Evolutionary conservation across 164 flowering plant species (phyloP).

Genomic region (Nelumbo lutea): DNA sequence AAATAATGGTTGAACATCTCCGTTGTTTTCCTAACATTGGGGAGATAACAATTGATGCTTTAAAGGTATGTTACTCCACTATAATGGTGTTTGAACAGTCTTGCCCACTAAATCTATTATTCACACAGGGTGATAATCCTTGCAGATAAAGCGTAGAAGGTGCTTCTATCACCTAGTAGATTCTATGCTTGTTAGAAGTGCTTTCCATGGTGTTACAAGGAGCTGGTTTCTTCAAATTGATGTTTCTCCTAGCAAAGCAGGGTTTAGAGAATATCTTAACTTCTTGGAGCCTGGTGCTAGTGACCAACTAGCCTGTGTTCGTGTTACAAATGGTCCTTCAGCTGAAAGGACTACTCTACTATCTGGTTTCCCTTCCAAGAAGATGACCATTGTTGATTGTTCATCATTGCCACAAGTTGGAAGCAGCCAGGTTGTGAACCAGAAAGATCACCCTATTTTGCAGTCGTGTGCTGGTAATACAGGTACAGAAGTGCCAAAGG

Average conservation of each 20-base stretch:
- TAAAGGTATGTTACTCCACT: constrained; percentile 46
- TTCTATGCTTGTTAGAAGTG: constrained; percentile 52
- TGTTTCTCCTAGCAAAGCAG: constrained; percentile 23
- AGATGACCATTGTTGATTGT: constrained; percentile 11
- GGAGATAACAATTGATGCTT: constrained; percentile 38
- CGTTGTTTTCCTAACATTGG: constrained; percentile 58
- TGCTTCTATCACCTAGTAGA: constrained; percentile 57
- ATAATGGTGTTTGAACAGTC: not conserved
- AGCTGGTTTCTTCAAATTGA: constrained; percentile 53
- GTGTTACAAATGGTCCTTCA: constrained; percentile 12
- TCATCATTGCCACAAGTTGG: constrained; percentile 7
- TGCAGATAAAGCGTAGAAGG: constrained; percentile 55
- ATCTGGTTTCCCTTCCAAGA: constrained; percentile 13
- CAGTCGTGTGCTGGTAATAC: constrained; percentile 8
- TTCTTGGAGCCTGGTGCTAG: constrained; percentile 12
- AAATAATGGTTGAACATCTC: constrained; percentile 45
- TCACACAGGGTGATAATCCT: constrained; percentile 5
- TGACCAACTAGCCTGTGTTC: constrained; percentile 4
- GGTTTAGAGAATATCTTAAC: not conserved
- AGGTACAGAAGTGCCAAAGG: constrained; percentile 11
- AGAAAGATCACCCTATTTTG: not conserved
- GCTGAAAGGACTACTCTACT: constrained; percentile 12
- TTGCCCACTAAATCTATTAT: not conserved
- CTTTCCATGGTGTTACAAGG: constrained; percentile 33
- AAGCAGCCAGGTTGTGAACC: constrained; percentile 7